A percentile compares a stretch with the other conserved stretches of the same genome.
phyloP scores from a whole-genome alignment of 495 filamentous ascomycete genomes.

The Penicillium fimorum region DNA sequence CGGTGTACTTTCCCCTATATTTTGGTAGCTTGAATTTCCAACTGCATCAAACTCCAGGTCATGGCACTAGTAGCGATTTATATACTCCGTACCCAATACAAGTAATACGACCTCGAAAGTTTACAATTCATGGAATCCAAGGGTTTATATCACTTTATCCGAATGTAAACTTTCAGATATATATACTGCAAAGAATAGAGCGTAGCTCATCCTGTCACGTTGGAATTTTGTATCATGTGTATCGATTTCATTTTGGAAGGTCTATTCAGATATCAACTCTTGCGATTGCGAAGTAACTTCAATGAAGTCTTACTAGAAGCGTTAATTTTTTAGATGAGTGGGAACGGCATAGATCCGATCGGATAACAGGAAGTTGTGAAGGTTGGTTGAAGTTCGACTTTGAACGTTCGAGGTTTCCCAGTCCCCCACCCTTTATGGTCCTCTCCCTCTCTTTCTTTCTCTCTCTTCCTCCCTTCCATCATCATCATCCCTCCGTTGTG shows the following conservation, averaged over 20 bases:
- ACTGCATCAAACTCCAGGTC: not conserved
- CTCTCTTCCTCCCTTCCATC: not conserved
- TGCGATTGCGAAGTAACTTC: not conserved
- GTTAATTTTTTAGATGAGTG: not conserved
- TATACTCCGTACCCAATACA: no score
- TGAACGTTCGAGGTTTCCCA: not conserved
- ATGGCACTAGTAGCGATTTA: not conserved
- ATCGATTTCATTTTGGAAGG: not conserved
- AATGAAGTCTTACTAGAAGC: not conserved
- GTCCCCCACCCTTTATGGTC: not conserved
- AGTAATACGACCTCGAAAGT: no score
- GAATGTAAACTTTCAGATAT: not conserved
- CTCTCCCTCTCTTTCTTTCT: not conserved
- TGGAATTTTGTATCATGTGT: not conserved
- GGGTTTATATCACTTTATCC: not conserved
- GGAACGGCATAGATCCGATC: not conserved
- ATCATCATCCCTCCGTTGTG: not conserved
- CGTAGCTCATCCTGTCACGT: not conserved
- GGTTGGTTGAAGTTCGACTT: not conserved
- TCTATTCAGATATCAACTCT: not conserved
- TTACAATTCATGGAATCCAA: not conserved
- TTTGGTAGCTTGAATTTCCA: not conserved
- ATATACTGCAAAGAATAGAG: not conserved
- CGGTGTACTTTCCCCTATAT: not conserved
- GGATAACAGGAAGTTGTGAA: not conserved